Conservation (phyloP, 805 yeast species). For the Wickerhamiella sorbophila region DNA sequence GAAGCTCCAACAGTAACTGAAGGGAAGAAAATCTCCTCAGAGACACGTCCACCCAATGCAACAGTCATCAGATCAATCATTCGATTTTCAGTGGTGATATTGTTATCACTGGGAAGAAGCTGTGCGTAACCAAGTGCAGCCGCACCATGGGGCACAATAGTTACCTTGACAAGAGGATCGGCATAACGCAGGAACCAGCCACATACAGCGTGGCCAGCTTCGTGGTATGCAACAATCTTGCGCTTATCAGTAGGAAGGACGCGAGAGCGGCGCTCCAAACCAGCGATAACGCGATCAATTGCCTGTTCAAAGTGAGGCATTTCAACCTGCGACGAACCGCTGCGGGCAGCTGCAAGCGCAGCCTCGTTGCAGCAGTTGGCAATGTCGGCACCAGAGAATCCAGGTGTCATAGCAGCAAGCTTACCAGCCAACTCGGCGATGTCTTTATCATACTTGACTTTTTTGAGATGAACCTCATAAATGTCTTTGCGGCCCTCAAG, state of each 20-base stretch:
- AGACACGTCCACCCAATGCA: conserved; percentile 85
- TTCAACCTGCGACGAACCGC: conserved; percentile 45
- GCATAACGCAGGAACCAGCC: conserved; percentile 86
- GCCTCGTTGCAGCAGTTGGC: conserved; percentile 93
- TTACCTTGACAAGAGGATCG: conserved; percentile 83
- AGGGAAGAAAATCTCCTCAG: conserved; percentile 77
- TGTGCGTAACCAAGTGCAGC: conserved; percentile 96
- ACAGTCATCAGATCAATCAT: conserved; percentile 77
- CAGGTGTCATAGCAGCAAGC: conserved; percentile 84
- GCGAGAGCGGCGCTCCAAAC: conserved; percentile 75
- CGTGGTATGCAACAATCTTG: conserved; percentile 81
- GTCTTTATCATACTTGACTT: conserved; percentile 36
- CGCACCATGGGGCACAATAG: conserved; percentile 86
- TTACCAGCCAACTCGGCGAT: conserved; percentile 60
- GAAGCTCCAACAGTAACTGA: conserved; percentile 86
- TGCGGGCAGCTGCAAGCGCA: conserved; percentile 82
- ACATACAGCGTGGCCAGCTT: conserved; percentile 93
- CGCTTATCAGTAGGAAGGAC: conserved; percentile 70
- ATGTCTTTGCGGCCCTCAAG: conserved; percentile 80
- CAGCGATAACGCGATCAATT: conserved; percentile 87
- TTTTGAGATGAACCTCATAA: conserved; percentile 62
- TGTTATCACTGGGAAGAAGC: conserved; percentile 80
- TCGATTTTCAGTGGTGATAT: conserved; percentile 61
- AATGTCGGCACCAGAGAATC: conserved; percentile 92
- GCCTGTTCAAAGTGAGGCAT: conserved; percentile 77